phyloP scores from a whole-genome alignment of 2,329 filamentous ascomycete species.

The Botryosphaeria dothidea region DNA sequence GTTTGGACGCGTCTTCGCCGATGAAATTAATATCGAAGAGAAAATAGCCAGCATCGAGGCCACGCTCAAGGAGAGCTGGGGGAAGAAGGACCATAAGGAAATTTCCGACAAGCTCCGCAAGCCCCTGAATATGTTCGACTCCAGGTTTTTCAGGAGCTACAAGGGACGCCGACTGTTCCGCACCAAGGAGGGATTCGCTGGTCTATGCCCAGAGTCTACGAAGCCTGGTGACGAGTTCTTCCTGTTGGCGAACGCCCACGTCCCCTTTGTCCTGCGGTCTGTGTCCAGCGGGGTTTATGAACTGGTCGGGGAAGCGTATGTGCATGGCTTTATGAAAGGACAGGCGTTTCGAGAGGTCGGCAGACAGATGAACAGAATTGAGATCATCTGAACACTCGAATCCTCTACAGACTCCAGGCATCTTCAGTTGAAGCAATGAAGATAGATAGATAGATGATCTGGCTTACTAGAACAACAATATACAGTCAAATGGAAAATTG shows the following conservation, averaged over 20 bases:
- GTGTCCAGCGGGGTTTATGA: not conserved
- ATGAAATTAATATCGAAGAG: not conserved
- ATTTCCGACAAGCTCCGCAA: not conserved
- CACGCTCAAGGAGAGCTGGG: not conserved
- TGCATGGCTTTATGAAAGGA: not conserved
- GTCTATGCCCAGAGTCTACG: not conserved
- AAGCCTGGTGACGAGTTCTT: not conserved
- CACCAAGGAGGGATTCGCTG: not conserved
- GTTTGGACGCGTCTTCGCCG: not conserved
- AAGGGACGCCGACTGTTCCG: not conserved
- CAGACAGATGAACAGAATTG: not conserved
- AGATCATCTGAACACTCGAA: too few relatives aligned
- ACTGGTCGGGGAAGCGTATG: not conserved
- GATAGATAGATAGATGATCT: too few relatives aligned
- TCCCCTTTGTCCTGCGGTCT: not conserved
- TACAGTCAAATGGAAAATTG: too few relatives aligned
- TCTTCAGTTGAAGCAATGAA: too few relatives aligned
- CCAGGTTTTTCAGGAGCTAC: not conserved
- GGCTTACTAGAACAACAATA: too few relatives aligned
- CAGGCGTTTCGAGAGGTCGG: not conserved
- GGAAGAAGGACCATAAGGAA: not conserved
- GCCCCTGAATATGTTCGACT: not conserved
- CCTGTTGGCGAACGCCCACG: not conserved
- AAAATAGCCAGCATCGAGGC: not conserved
- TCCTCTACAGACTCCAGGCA: too few relatives aligned